Evolutionary conservation across 148 eudicot genomes (phyloP), one percentile per base, ranked within the genome.

Genomic region (Bassia scoparia): DNA sequence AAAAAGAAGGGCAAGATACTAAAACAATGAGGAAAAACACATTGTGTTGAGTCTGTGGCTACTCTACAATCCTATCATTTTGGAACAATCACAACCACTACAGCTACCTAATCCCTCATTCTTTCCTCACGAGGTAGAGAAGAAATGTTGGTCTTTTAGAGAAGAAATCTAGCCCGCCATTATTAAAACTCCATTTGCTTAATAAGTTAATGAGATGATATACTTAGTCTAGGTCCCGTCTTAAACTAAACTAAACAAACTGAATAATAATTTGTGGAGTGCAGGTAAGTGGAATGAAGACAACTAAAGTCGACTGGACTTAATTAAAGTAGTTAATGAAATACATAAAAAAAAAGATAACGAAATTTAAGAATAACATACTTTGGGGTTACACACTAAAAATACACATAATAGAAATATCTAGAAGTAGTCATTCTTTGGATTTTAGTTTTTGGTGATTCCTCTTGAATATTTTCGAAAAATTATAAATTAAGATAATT

Each of bases 11-110:
- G 74, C 49, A 64, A 65, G 61, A 20, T 21, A 67, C 4, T 21
- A 76, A 52, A 82, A 77, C 79, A 82, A 75, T 34, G 55, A 79
- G 83, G 68, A 20, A 78, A 77, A 60, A 79, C 81, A 80, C 83
- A 83, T n/a, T n/a, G 46, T 30, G 46, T 63, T 4, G 46, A 63
- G 67, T 63, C 67, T 79, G 70, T 80, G 60, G 48, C 10, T 67
- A 80, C 78, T 81, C 85, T 69, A 56, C 69, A 61, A 49, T 64
- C 75, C 65, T 67, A 72, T 30, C 31, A 79, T 82, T 84, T 83
- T 65, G 80, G 82, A 83, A 83, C 89, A 79, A 84, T 69, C 78
- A 73, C 71, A 44, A 65, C 79, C 70, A 63, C 43, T 29, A 31
- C 80, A 79, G 84, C 85, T 41, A 41, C 46, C 8, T 4, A 21